Evolutionary conservation across 177 flowering plant species (phyloP), one percentile per base, ranked within the genome.

Genomic region (Vitis hybrid): DNA sequence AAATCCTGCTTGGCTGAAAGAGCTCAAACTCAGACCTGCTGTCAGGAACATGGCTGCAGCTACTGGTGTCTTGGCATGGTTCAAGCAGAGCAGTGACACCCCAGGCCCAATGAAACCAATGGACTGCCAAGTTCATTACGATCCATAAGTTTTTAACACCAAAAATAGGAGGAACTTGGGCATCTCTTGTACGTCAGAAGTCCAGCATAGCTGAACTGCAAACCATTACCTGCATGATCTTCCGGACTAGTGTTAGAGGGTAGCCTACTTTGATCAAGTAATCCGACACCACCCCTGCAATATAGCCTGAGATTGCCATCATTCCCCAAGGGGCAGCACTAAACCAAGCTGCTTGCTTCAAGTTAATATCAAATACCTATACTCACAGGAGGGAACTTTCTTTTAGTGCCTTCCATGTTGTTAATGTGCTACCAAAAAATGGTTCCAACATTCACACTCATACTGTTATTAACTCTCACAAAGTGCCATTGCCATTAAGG

Each of bases 301-400:
- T 58, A 78, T 88, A 95, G 60, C 98, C 96, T 13, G 93, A 85
- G 56, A 93, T 60, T 1, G 98, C 98, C 99, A 95, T 95, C 82
- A 86, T 83, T 55, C 90, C 97, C 99, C 98, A 95, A 14, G 99
- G 99, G 52, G 93, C 82, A 6, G 99, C 99, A 80, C 99, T 95
- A 67, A 95, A 93, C 99, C 99, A 95, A 40, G 99, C 94, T 30
- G 99, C 99, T 84, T 93, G 91, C 78, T 88, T 91, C 82, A 95
- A 75, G 82, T 95, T 91, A 72, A 95, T 93, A 74, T 81, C 75
- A 63, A 89, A 91, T 8, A 95, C 94, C 99, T 95, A 68, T 11
- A 50, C 54, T 34, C 64, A 50, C 56, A 66, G 56, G 18, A 56
- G 3, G 6, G 15, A 30, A 3, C 49, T 40, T 15, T 51, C 21